Conservation (phyloP, 495 filamentous ascomycete genomes). For the Cairneyella variabilis region DNA sequence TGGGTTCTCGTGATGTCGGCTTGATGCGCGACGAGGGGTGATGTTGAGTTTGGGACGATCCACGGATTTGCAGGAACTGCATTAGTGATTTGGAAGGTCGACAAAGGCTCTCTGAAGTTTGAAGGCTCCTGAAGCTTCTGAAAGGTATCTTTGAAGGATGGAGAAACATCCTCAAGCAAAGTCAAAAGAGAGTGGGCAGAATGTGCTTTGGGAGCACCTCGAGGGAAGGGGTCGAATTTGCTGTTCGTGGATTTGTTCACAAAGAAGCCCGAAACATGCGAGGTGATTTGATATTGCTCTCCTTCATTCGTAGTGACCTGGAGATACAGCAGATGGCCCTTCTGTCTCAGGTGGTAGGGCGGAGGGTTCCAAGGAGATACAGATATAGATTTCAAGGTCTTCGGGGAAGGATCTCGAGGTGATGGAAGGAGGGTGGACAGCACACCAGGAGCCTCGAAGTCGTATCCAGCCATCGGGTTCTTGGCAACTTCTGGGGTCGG, state of each 20-base stretch:
- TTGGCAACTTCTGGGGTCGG: conserved; percentile 43
- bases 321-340: conserved; percentile 91
- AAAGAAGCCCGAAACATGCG: conserved; percentile 91
- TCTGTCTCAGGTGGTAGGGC: conserved; percentile 83
- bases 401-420: conserved; percentile 62
- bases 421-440: conserved; percentile 69
- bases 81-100: conserved; percentile 93
- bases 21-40: conserved; percentile 64
- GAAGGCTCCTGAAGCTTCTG: conserved; percentile 72
- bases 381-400: conserved; percentile 83
- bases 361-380: conserved; percentile 96
- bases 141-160: conserved; percentile 74
- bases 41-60: conserved; percentile 69
- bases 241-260: conserved; percentile 87
- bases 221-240: conserved; percentile 88
- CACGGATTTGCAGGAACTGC: conserved; percentile 89
- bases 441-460: conserved; percentile 64
- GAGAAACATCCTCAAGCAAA: conserved; percentile 72
- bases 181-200: conserved; percentile 83
- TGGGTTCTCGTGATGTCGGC: conserved; percentile 85
- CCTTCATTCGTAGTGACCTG: conserved; percentile 84
- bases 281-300: conserved; percentile 88
- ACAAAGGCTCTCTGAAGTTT: conserved; percentile 77
- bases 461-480: conserved; percentile 62
- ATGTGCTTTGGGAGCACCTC: conserved; percentile 61